A percentile compares a stretch with the other conserved stretches of the same genome.
Conservation (phyloP, 2,329 filamentous ascomycete species). For the Xylaria arbuscula region DNA sequence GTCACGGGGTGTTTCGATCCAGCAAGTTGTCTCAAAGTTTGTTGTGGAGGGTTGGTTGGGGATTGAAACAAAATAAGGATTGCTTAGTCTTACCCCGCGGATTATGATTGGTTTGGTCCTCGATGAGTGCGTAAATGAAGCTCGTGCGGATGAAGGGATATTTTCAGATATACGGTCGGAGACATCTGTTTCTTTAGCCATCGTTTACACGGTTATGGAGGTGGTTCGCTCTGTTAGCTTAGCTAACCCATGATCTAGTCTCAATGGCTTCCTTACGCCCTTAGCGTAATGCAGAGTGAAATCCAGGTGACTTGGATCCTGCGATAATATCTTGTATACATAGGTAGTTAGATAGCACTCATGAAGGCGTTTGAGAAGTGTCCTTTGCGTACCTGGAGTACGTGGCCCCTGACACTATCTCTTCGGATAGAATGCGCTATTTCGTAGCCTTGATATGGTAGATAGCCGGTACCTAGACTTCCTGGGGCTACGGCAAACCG, state of each 20-base stretch:
- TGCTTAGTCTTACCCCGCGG: slow-evolving; percentile 3
- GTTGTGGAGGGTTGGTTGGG: not conserved
- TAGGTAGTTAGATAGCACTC: no score
- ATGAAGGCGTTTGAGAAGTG: no score
- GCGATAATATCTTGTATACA: not conserved
- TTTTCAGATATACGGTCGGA: not conserved
- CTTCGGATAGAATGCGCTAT: not conserved
- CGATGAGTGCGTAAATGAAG: not conserved
- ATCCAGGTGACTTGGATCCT: not conserved
- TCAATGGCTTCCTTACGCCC: not conserved
- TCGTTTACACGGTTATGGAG: not conserved
- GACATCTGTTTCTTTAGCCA: not conserved
- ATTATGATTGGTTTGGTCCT: slow-evolving; percentile 13
- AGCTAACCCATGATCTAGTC: not conserved
- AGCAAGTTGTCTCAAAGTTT: not conserved
- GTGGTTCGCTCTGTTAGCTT: not conserved
- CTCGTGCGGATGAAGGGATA: not conserved
- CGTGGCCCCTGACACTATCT: not conserved
- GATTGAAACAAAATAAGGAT: slow-evolving; percentile 7
- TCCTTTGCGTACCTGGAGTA: no score
- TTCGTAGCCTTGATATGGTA: not conserved
- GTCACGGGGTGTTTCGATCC: slow-evolving; percentile 4
- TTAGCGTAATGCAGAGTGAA: not conserved
- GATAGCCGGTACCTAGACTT: not conserved
- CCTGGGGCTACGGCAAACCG: not conserved